Base-by-base conservation (phyloP, 768 basidiomycete species). In the Trametes punicea region DNA sequence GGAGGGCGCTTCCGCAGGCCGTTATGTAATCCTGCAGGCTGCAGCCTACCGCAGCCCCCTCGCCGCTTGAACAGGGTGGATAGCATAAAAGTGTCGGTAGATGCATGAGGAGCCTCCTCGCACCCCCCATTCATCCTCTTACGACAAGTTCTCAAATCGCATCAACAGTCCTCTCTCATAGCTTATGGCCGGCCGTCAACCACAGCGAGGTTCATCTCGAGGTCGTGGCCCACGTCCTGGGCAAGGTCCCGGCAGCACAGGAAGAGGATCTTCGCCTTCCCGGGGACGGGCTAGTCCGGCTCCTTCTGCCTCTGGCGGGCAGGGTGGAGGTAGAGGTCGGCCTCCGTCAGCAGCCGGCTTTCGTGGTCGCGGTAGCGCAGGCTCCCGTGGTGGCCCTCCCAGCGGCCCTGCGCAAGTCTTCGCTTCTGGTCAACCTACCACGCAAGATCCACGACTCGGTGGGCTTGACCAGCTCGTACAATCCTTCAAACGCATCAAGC, bases 401-500 rank as follows among this genome's bases (percentile, higher is more conserved):
- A 55, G 60, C 8, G 65, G 56, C 30, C 52, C 62, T 13, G 34
- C 56, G 29, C 42, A 51, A 39, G 31, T 62, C 42, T 64, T 64
- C 57, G 57, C 49, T 4, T 44, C 51, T 6, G 51, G 46, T 23
- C 38, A 41, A 25, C 60, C 62, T 3, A 40, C 50, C 2, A 26
- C n/a, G 2, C 27, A 50, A 25, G 58, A 62, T 30, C 18, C 38
- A 3, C 61, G 63, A 11, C 46, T 64, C 1, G 18, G 29, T 7
- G 60, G 55, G 3, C 48, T 56, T 5, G 56, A 61, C 44, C 23
- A 33, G n/a, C 67, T 74, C 21, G 60, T 74, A 41, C 50, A 60
- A 7, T 60, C 65, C 0, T 68, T 76, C 47, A 67, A 62, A 15
- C 64, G 69, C 71, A 26, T 59, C 71, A 72, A 7, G 2, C 34